Evolutionary conservation across 2,329 filamentous ascomycete species (phyloP), one percentile per base, ranked within the genome.

Genomic region (Botrytis byssoidea): DNA sequence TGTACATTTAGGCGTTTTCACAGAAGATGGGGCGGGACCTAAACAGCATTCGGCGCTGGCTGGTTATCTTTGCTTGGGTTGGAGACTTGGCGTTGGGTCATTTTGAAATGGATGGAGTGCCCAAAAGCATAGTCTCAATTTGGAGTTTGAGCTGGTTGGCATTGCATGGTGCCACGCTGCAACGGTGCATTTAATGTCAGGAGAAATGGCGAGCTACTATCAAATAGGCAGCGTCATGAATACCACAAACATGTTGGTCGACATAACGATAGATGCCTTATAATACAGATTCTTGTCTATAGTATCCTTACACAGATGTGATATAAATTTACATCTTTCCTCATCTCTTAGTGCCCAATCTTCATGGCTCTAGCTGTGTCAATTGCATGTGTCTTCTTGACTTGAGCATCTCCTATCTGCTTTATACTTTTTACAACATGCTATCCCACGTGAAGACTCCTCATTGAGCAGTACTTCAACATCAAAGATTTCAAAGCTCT

Each of bases 251-350:
- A 51, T 20, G 29, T 48, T n/a, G 22, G 18, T 48, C 42, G n/a
- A 40, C 37, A 46, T 48, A 40, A 48, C 40, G 42, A 60, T 69
- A n/a, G 48, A 59, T 29, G 51, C 68, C 65, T 51, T 68, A 72
- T 69, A 51, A 61, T 72, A 72, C 71, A 69, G 40, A 32, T 44
- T 57, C 9, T 68, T 48, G 37, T 42, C 57, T 35, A 67, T 59
- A 64, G 14, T 40, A 71, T 65, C 44, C 32, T 40, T 35, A 67
- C 68, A 68, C 25, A 57, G 40, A 67, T 60, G 18, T 42, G 70
- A 63, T 67, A 66, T 29, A 57, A 55, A 7, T 22, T 42, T 44
- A 48, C 44, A 66, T 25, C 14, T 44, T 44, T 16, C 37, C 14
- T 71, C 42, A 22, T 40, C 1, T 7, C 42, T 10, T 51, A 16